Base-by-base conservation (phyloP, 352 stramenopile species). In the Globisporangium mamillatum region DNA sequence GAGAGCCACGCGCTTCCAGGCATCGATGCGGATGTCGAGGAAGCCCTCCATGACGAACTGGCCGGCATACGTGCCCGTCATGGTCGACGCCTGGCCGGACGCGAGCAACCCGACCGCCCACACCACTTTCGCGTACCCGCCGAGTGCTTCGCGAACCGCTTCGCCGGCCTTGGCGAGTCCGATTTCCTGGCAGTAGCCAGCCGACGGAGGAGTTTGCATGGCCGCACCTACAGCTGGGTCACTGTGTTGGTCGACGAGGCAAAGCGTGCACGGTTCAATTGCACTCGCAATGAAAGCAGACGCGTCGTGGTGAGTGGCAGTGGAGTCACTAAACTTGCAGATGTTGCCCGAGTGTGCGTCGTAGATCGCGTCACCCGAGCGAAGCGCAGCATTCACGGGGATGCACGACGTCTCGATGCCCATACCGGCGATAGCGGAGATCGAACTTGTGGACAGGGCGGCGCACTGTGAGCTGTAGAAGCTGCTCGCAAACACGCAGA, bases 1-100 rank as follows among this genome's bases (percentile, higher is more conserved):
- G 10, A 93, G 64, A 0, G 81, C 79, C 18, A 92, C 84, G 59
- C 84, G 84, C 68, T 92, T 92, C 84, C 84, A 75, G 22, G 93
- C 80, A 4, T 93, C 82, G 10, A 99, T 65, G 38, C 90, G 83
- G 27, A 98, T 75, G 58, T 98, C 82, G 20, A 98, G 75, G 66
- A 99, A 99, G 1, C 96, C 96, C 78, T 98, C 93, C 95, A 99
- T 99, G 32, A 99, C 94, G 63, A 98, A 98, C 77, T 99, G 97
- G 14, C 97, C 97, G 1, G 97, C 96, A 71, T 98, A 99, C 6
- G 97, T 99, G 36, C 95, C 97, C 3, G 97, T 98, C 88, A 99
- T 99, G 25, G 96, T 98, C 29, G 88, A 95, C 71, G 83, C 96
- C 70, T 99, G 97, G 24, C 97, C 97, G 18, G 97, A 92, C 8